Evolutionary conservation across 208 protist genomes (phyloP).

Genomic region (Trypanosoma conorhini): DNA sequence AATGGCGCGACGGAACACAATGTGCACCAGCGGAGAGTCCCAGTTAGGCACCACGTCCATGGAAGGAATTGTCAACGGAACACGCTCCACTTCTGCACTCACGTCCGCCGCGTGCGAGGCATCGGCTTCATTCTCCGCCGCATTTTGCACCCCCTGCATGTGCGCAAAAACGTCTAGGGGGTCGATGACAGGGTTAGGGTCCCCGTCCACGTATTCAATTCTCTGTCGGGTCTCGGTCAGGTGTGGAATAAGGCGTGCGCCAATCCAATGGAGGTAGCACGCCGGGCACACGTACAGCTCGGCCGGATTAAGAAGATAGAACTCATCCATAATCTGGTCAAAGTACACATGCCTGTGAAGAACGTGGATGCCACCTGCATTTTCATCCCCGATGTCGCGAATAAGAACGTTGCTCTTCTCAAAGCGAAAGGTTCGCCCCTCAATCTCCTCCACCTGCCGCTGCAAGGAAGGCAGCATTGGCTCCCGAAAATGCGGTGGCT

Average conservation of each 20-base stretch:
- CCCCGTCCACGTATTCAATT: slow-evolving; percentile 36
- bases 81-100: background rate
- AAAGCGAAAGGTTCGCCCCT: slow-evolving; percentile 74
- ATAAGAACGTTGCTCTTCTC: slow-evolving; percentile 38
- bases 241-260: slow-evolving; percentile 52
- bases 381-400: slow-evolving; percentile 2
- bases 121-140: background rate
- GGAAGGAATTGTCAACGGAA: slow-evolving; percentile 14
- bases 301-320: slow-evolving; percentile 74
- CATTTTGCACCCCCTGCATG: slow-evolving; percentile 35
- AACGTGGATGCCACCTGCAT: slow-evolving; percentile 33
- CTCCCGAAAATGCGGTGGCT: slow-evolving; percentile 88
- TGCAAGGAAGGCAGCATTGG: slow-evolving; percentile 52
- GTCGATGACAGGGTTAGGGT: slow-evolving; percentile 54
- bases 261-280: slow-evolving; percentile 82
- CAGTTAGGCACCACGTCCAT: slow-evolving; percentile 16
- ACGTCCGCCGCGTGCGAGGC: slow-evolving; percentile 12
- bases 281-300: slow-evolving; percentile 83
- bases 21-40: slow-evolving; percentile 49
- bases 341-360: slow-evolving; percentile 79
- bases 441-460: slow-evolving; percentile 50
- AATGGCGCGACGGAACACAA: slow-evolving; percentile 67
- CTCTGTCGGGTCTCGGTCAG: slow-evolving; percentile 13
- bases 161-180: slow-evolving; percentile 72
- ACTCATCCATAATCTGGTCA: slow-evolving; percentile 86